Evolutionary conservation across 345 rosid species (phyloP), one percentile per base, ranked within the genome.

Genomic region (Geranium rotundifolium): DNA sequence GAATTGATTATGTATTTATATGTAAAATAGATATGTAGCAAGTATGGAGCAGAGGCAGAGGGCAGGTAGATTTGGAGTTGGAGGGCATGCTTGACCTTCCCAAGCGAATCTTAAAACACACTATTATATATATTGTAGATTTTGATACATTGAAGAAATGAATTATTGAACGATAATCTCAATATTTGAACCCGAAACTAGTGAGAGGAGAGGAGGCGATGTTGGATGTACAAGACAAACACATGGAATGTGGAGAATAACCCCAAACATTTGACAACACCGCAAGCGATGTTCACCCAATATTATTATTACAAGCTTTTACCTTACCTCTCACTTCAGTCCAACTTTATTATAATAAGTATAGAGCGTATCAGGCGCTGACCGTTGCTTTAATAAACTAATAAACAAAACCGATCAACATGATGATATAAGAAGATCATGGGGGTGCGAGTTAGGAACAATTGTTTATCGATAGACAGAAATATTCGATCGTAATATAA

Each of bases 361-460:
- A 90, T 89, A 81, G 92, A 81, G 90, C 92, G 96, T 82, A 86
- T 82, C 85, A 82, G 90, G 80, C 84, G 87, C 95, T 87, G 90
- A 85, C 90, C 84, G 46, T 37, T 6, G 46, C 46, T 37, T 37
- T 10, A 10, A 10, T 23, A 3, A 66, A 41, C 81, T 81, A 69
- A 76, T 73, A 76, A 59, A 78, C 69, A 71, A 50, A 65, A 37
- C 7, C 12, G 66, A 79, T 64, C 29, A 55, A 54, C 31, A 57
- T 60, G 60, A 60, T 27, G 62, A 15, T 52, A 52, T 52, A 9
- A 17, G 17, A 52, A 52, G 2, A 23, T 2, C 27, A 23, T 23
- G 27, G 27, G 27, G 27, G 1, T 23, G 27, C 27, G 27, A 23
- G 27, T 23, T 52, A 1, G 18, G 56, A 23, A 23, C 56, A 52